Conservation (phyloP, 2,329 filamentous ascomycete species). For the Xylariaceae sp. region DNA sequence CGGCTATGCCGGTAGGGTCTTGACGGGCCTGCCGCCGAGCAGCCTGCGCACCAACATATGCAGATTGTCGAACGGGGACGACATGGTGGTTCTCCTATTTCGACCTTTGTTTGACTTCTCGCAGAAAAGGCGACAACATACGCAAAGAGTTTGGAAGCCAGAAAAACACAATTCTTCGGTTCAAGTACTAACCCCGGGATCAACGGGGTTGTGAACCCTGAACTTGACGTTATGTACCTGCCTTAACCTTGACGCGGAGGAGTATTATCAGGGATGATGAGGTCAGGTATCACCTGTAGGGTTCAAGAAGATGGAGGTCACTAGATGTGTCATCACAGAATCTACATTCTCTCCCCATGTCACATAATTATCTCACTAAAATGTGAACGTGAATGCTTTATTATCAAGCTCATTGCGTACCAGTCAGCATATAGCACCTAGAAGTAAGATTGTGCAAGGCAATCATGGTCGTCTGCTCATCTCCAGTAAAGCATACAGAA, state of each 20-base stretch:
- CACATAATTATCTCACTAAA: too few species aligned
- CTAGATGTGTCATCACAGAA: background rate
- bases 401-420: background rate
- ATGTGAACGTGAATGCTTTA: too few species aligned
- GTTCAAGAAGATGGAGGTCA: background rate
- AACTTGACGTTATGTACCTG: background rate
- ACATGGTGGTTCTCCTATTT: constrained; percentile 7
- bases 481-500: constrained; percentile 14
- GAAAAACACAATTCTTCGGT: background rate
- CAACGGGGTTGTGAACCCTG: background rate
- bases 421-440: background rate
- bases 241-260: background rate
- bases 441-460: background rate
- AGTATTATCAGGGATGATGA: background rate
- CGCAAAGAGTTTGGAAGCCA: too few species aligned
- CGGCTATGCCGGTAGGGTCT: constrained; percentile 27
- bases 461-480: constrained; percentile 8
- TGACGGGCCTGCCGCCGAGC: constrained; percentile 27
- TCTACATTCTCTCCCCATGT: too few species aligned
- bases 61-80: constrained; percentile 18
- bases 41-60: constrained; percentile 25
- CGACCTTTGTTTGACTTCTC: background rate
- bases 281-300: background rate
- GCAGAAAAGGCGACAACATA: too few species aligned
- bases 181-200: background rate